Evolutionary conservation across 768 basidiomycete genomes (phyloP), one percentile per base, ranked within the genome.

Genomic region (Strobilomyces dryophilus): DNA sequence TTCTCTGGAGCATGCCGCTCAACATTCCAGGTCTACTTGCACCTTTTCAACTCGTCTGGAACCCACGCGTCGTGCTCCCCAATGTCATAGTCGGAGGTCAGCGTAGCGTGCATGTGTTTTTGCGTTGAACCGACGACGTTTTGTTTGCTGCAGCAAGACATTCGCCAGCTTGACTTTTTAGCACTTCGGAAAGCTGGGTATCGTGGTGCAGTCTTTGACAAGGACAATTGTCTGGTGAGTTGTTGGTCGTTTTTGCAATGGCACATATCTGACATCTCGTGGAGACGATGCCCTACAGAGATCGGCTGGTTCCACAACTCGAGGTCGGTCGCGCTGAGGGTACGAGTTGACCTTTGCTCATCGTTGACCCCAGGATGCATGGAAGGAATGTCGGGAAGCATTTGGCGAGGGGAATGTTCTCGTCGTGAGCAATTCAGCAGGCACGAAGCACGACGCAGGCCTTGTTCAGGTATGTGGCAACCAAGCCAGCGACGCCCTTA

Each of bases 391-490:
- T 47, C 73, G 82, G 41, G 68, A 77, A 40, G 77, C 80, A 0
- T 98, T 98, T 61, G 90, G 89, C 0, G 76, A 83, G 24, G 79
- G 78, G 1, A 87, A 92, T 54, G 81, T 99, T 6, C 73, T 99
- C 55, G 82, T 98, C 43, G 95, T 98, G 32, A 92, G 90, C 68
- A 99, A 99, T 66, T 94, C 95, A 18, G 92, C 92, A 0, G 95
- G 95, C 2, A 89, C 91, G 24, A 79, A 74, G 52, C 77, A 84
- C 51, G 91, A 92, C 57, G 74, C 85, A 0, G 88, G 85, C 18
- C 83, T 83, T 14, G 79, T 98, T 42, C 89, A 94, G 71, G 95
- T 92, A 58, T 29, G 29, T 79, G 75, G 45, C 26, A 3, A 4
- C 0, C 8, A 10, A 20, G 40, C 8, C 7, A 3, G 18, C 29